phyloP scores from a whole-genome alignment of 2,329 filamentous ascomycete genomes.

The Aotearoamyces nothofagi region DNA sequence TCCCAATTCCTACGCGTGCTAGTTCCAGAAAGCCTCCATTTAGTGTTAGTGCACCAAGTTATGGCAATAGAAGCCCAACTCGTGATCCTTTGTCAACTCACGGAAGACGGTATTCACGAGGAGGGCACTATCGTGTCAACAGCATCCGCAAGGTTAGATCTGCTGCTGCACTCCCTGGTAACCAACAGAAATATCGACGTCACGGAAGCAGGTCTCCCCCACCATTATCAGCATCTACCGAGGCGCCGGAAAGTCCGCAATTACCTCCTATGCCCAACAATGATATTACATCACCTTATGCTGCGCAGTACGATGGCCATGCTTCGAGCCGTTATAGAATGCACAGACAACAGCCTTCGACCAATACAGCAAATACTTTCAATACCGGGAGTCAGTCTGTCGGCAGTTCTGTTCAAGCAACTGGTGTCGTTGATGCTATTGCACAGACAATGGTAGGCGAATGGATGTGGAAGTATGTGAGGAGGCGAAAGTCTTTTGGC shows the following conservation, averaged over 20 bases:
- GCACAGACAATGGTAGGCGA: constrained; percentile 98
- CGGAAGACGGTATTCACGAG: constrained; percentile 28
- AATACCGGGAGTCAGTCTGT: constrained; percentile 31
- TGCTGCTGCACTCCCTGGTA: constrained; percentile 52
- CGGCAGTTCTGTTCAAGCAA: constrained; percentile 46
- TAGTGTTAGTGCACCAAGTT: constrained; percentile 47
- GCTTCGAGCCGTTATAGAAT: constrained; percentile 29
- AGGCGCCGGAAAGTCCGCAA: constrained; percentile 51
- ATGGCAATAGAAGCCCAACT: constrained; percentile 67
- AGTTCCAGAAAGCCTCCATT: constrained; percentile 66
- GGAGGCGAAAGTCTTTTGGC: constrained; percentile 81
- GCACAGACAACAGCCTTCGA: constrained; percentile 42
- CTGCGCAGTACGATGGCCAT: constrained; percentile 23
- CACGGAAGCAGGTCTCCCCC: constrained; percentile 45
- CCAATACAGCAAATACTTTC: constrained; percentile 26
- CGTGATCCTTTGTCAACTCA: constrained; percentile 30
- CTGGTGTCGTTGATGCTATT: constrained; percentile 86
- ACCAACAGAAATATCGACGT: constrained; percentile 30
- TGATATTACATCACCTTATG: constrained; percentile 48
- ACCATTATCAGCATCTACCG: constrained; percentile 51
- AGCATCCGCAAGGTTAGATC: constrained; percentile 77
- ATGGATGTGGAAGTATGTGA: constrained; percentile 88
- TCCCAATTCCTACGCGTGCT: constrained; percentile 78
- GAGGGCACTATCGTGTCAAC: constrained; percentile 35
- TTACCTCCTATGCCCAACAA: constrained; percentile 62